These are phyloP conservation scores for Apiosordaria backusii DNA, from an alignment of 495 filamentous ascomycete genomes.

Conservation along the genomic window DNA sequence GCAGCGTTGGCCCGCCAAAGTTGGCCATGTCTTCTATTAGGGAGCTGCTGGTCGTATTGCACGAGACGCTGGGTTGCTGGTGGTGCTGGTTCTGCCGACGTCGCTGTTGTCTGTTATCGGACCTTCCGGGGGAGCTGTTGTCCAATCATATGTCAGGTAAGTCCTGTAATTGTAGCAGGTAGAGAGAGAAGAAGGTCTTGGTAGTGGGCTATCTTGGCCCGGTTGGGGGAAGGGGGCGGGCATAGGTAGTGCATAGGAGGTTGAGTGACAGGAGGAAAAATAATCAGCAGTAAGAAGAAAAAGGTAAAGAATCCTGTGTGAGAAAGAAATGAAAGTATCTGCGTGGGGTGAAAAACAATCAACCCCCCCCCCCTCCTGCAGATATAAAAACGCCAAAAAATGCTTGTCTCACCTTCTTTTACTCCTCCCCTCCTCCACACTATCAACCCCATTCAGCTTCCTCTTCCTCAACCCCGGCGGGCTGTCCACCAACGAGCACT, in stretches of 20 bases:
- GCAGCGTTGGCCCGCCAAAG: slow-evolving; percentile 55
- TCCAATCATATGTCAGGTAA: slow-evolving; percentile 45
- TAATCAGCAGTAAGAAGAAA: slow-evolving; percentile 2
- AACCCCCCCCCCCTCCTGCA: too few species aligned
- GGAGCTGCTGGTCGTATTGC: slow-evolving; percentile 51
- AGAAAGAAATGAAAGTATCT: slow-evolving; percentile 10
- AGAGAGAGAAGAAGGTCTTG: background rate
- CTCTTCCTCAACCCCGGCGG: slow-evolving; percentile 64
- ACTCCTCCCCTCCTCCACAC: slow-evolving; percentile 50
- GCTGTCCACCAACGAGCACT: slow-evolving; percentile 64
- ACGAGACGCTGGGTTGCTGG: slow-evolving; percentile 52
- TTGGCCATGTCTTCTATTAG: slow-evolving; percentile 60
- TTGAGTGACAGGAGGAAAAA: slow-evolving; percentile 3
- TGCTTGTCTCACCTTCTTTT: slow-evolving; percentile 54
- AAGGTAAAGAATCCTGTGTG: slow-evolving; percentile 3
- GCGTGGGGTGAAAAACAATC: too few species aligned
- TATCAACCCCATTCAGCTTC: slow-evolving; percentile 56
- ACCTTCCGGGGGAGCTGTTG: slow-evolving; percentile 49
- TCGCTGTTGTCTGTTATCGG: slow-evolving; percentile 51
- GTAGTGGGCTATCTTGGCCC: background rate
- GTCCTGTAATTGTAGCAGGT: too few species aligned
- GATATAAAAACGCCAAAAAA: background rate
- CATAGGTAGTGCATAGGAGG: background rate
- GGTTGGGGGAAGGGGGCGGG: slow-evolving; percentile 1
- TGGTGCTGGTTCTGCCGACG: slow-evolving; percentile 20